phyloP scores from a whole-genome alignment of 306 rosid genomes.

The Acacia melanoxylon region DNA sequence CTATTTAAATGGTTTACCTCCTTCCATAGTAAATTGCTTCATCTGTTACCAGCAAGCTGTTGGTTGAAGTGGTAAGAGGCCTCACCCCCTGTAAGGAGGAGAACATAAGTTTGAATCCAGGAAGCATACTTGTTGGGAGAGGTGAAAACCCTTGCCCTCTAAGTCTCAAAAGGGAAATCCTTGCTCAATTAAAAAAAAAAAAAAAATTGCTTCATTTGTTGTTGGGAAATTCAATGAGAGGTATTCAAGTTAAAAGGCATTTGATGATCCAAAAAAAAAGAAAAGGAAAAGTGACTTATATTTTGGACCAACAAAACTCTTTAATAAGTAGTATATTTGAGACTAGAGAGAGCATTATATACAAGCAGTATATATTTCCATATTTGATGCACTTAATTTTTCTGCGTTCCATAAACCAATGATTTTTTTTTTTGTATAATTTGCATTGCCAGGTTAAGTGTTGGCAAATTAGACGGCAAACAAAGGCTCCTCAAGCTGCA shows the following conservation, averaged over 20 bases:
- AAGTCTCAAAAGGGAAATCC: too few relatives aligned
- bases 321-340: not conserved
- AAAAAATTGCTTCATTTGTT: not conserved
- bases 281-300: not conserved
- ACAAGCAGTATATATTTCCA: not conserved
- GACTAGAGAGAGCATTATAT: not conserved
- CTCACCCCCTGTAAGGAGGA: too few relatives aligned
- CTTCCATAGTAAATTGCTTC: not conserved
- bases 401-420: not conserved
- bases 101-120: too few relatives aligned
- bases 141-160: too few relatives aligned
- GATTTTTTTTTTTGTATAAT: conserved; percentile 4
- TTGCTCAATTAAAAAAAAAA: not conserved
- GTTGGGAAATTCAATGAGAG: not conserved
- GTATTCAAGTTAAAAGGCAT: not conserved
- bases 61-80: too few relatives aligned
- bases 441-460: conserved; percentile 78
- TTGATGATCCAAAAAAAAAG: not conserved
- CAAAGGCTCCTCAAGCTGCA: conserved; percentile 99
- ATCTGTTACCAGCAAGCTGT: not conserved
- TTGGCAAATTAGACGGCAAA: conserved; percentile 97
- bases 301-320: not conserved
- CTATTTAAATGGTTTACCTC: not conserved
- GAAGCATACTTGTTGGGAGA: too few relatives aligned
- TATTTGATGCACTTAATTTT: not conserved